Percentiles rank a stretch among this genome's conserved stretches.
phyloP scores from a whole-genome alignment of 352 stramenopile species.

The Globisporangium splendens region DNA sequence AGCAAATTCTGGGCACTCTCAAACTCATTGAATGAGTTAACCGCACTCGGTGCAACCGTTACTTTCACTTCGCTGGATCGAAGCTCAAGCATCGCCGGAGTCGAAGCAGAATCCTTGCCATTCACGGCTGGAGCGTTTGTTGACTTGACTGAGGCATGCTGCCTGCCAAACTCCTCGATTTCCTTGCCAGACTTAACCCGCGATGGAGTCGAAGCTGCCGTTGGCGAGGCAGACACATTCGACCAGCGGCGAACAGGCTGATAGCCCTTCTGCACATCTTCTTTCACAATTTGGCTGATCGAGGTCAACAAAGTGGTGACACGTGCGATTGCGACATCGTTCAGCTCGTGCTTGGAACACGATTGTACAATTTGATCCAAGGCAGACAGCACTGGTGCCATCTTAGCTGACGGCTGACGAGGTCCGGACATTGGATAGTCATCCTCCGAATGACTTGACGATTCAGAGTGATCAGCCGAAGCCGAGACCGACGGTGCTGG shows the following conservation, averaged over 20 bases:
- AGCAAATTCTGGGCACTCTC: constrained; percentile 60
- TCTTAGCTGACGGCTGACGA: constrained; percentile 22
- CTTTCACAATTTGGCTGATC: constrained; percentile 61
- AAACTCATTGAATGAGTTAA: constrained; percentile 64
- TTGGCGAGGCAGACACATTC: constrained; percentile 17
- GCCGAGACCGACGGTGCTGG: not conserved
- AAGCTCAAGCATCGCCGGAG: constrained; percentile 27
- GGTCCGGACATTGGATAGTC: constrained; percentile 1
- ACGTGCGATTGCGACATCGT: constrained; percentile 54
- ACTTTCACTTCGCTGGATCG: constrained; percentile 23
- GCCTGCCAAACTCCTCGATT: constrained; percentile 29
- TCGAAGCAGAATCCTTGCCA: not conserved
- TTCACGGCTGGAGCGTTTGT: not conserved
- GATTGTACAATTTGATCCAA: constrained; percentile 50
- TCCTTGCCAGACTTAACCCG: constrained; percentile 39
- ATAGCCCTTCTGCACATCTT: constrained; percentile 55
- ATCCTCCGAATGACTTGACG: not conserved
- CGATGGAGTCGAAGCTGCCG: constrained; percentile 14
- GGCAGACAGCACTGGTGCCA: constrained; percentile 36
- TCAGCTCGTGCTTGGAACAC: constrained; percentile 57
- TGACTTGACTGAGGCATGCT: constrained; percentile 9
- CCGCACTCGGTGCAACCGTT: constrained; percentile 30
- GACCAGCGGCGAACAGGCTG: constrained; percentile 44
- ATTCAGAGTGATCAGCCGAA: not conserved
- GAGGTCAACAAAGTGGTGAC: constrained; percentile 66